Evolutionary conservation across 2,329 filamentous ascomycete species (phyloP).

Genomic region (Nannizzia gypsea): DNA sequence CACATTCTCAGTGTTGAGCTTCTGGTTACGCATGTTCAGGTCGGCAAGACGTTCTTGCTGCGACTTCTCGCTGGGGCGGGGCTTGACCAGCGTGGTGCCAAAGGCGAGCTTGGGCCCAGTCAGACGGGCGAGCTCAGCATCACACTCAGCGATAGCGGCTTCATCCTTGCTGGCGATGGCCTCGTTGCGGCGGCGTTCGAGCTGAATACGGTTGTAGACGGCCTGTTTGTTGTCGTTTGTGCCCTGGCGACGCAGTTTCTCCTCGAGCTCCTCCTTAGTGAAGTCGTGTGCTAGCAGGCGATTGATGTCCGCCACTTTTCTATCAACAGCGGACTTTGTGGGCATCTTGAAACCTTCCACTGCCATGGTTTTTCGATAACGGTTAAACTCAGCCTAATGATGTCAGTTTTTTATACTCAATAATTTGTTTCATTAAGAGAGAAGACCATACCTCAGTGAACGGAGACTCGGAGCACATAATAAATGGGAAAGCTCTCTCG

Average conservation of each 20-base stretch:
- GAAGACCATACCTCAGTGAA: conserved; percentile 67
- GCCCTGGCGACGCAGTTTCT: conserved; percentile 62
- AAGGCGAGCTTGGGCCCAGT: conserved; percentile 57
- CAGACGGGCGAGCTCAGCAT: conserved; percentile 38
- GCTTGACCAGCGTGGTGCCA: conserved; percentile 52
- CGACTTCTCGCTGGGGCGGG: conserved; percentile 41
- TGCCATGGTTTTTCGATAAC: conserved; percentile 63
- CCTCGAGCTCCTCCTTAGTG: conserved; percentile 70
- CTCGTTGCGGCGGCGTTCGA: conserved; percentile 54
- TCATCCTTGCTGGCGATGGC: conserved; percentile 55
- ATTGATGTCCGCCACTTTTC: conserved; percentile 74
- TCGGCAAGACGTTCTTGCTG: conserved; percentile 75
- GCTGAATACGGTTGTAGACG: conserved; percentile 54
- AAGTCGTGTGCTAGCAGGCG: conserved; percentile 65
- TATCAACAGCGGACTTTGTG: conserved; percentile 54
- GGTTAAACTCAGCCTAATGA: conserved; percentile 59
- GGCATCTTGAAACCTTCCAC: conserved; percentile 63
- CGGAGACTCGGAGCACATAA: conserved; percentile 71
- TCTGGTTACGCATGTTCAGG: conserved; percentile 74
- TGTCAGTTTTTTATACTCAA: not conserved
- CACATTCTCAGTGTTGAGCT: conserved; percentile 76
- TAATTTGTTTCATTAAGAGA: not conserved
- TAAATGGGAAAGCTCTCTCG: conserved; percentile 77
- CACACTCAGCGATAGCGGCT: conserved; percentile 39
- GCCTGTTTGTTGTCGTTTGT: conserved; percentile 55